These are phyloP conservation scores for Naganishia onofrii DNA, from an alignment of 768 basidiomycete species.

Conservation along the genomic window DNA sequence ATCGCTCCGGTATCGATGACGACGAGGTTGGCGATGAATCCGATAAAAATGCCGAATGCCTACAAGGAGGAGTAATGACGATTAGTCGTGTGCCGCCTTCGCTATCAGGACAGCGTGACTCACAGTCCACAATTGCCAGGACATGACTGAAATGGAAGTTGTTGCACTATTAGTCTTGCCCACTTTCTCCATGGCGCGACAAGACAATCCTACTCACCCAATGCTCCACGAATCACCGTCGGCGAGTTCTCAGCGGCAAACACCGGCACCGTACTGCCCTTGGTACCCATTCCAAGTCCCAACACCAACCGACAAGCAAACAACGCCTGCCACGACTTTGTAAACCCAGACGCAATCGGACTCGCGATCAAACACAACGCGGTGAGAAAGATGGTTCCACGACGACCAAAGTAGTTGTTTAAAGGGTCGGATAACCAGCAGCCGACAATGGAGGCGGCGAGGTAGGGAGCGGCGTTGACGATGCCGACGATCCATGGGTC, in stretches of 20 bases:
- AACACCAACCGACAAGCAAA: constrained; percentile 17
- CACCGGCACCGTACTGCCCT: constrained; percentile 59
- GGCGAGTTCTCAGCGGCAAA: constrained; percentile 76
- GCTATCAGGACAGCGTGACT: no score
- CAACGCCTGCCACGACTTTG: constrained; percentile 36
- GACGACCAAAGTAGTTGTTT: constrained; percentile 62
- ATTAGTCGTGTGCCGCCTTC: no score
- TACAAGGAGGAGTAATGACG: no score
- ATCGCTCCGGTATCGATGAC: constrained; percentile 1
- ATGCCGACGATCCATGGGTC: constrained; percentile 44
- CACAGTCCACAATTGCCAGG: constrained; percentile 65
- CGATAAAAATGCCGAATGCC: constrained; percentile 53
- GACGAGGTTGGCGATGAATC: constrained; percentile 37
- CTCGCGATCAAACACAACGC: constrained; percentile 56
- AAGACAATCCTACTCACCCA: no score
- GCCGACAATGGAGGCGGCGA: constrained; percentile 8
- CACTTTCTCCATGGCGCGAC: no score
- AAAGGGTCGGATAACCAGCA: constrained; percentile 21
- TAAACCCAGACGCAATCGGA: constrained; percentile 41
- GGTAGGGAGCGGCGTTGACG: constrained; percentile 41
- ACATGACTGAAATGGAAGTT: no score
- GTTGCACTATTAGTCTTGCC: no score
- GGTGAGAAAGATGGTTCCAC: constrained; percentile 61
- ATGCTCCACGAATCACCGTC: constrained; percentile 75
- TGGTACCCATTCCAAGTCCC: constrained; percentile 37